Evolutionary conservation across 345 rosid species (phyloP).

Genomic region (Turritis glabra): DNA sequence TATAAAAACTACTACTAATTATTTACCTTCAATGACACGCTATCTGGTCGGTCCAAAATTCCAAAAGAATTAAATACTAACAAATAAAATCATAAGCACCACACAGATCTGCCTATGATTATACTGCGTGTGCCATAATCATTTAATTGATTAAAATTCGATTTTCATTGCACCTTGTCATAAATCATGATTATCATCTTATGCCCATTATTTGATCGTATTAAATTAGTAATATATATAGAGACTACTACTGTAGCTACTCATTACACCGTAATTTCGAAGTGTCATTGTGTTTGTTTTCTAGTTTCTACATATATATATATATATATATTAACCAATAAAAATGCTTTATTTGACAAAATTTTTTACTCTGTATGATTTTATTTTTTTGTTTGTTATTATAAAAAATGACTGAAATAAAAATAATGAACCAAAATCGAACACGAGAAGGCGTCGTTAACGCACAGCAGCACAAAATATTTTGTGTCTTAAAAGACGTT

Average conservation of each 20-base stretch:
- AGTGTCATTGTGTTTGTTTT: conserved; percentile 23
- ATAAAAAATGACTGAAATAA: background rate
- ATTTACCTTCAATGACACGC: conserved; percentile 39
- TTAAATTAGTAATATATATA: background rate
- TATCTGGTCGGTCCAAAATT: conserved; percentile 31
- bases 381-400: background rate
- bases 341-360: background rate
- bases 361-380: background rate
- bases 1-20: conserved; percentile 14
- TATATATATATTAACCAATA: background rate
- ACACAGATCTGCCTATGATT: conserved; percentile 16
- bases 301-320: background rate
- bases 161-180: conserved; percentile 3
- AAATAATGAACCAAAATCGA: conserved; percentile 19
- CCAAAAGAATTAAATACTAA: conserved; percentile 17
- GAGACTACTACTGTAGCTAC: background rate
- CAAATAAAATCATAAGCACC: conserved; percentile 18
- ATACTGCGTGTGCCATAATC: conserved; percentile 1
- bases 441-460: conserved; percentile 37
- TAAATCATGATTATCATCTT: conserved; percentile 33
- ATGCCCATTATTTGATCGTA: conserved; percentile 4
- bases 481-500: conserved; percentile 33
- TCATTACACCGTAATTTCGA: conserved; percentile 36
- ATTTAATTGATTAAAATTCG: conserved; percentile 31
- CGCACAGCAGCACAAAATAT: conserved; percentile 31